Percentiles rank a stretch among this genome's conserved stretches.
phyloP scores from a whole-genome alignment of 768 basidiomycete genomes.

The Nevesoporus exiguus region DNA sequence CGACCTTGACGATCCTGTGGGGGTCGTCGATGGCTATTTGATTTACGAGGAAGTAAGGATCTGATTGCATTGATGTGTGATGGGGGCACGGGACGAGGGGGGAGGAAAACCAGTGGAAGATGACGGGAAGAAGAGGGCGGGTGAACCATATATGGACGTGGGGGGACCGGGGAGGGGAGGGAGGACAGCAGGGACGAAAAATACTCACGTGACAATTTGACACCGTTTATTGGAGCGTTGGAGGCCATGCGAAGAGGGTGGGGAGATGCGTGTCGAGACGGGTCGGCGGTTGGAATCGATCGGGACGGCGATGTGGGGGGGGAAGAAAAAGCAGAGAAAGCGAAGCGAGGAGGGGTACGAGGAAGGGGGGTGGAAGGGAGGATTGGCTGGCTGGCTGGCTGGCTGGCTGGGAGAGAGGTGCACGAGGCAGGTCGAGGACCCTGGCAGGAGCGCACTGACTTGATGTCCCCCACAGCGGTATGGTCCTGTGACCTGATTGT shows the following conservation, averaged over 20 bases:
- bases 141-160: slow-evolving; percentile 29
- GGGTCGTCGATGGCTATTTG: slow-evolving; percentile 86
- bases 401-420: slow-evolving; percentile 8
- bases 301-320: not conserved
- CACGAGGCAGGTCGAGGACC: slow-evolving; percentile 25
- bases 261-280: not conserved
- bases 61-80: slow-evolving; percentile 26
- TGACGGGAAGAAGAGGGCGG: slow-evolving; percentile 23
- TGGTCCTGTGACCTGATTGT: slow-evolving; percentile 33
- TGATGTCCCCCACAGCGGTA: slow-evolving; percentile 8
- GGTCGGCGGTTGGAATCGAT: not conserved
- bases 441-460: slow-evolving; percentile 23
- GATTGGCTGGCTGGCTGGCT: too few species aligned
- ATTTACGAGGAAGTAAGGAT: slow-evolving; percentile 24
- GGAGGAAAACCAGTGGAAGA: slow-evolving; percentile 35
- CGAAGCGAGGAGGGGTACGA: not conserved
- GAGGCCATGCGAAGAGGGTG: slow-evolving; percentile 52
- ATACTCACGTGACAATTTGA: slow-evolving; percentile 80
- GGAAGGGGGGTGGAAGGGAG: slow-evolving; percentile 5
- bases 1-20: slow-evolving; percentile 91
- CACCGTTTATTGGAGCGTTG: slow-evolving; percentile 82
- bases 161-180: slow-evolving; percentile 14
- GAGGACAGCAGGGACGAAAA: slow-evolving; percentile 13
- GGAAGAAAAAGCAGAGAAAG: not conserved
- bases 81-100: slow-evolving; percentile 31